These are phyloP conservation scores for Melaleuca alternifolia DNA, from an alignment of 345 rosid genomes.

Conservation along the genomic window DNA sequence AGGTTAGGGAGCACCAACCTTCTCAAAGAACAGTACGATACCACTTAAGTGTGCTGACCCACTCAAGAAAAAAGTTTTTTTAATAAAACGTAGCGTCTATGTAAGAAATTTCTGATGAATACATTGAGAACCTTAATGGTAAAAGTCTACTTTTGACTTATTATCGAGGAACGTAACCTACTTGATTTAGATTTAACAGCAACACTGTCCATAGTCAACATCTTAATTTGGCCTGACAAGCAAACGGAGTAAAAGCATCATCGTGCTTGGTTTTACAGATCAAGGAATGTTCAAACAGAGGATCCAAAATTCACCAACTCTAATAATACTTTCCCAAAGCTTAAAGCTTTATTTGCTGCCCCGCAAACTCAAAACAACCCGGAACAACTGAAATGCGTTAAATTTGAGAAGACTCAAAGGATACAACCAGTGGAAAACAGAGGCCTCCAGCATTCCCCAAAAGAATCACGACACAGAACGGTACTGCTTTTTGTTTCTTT, in stretches of 20 bases:
- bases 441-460: not conserved
- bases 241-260: not conserved
- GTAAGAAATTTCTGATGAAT: not conserved
- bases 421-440: not conserved
- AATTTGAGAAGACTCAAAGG: not conserved
- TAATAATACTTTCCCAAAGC: not conserved
- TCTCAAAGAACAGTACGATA: not conserved
- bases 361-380: not conserved
- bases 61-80: not conserved
- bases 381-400: not conserved
- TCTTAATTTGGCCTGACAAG: not conserved
- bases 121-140: not conserved
- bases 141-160: not conserved
- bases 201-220: not conserved
- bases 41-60: not conserved
- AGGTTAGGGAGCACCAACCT: not conserved
- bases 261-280: not conserved
- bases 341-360: not conserved
- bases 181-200: not conserved
- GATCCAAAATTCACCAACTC: not conserved
- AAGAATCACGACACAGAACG: not conserved
- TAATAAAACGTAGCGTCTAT: not conserved
- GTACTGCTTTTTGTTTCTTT: not conserved
- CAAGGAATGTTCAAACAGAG: not conserved
- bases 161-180: not conserved